Base-by-base conservation (phyloP, 768 basidiomycete genomes). In the Mycena metata region DNA sequence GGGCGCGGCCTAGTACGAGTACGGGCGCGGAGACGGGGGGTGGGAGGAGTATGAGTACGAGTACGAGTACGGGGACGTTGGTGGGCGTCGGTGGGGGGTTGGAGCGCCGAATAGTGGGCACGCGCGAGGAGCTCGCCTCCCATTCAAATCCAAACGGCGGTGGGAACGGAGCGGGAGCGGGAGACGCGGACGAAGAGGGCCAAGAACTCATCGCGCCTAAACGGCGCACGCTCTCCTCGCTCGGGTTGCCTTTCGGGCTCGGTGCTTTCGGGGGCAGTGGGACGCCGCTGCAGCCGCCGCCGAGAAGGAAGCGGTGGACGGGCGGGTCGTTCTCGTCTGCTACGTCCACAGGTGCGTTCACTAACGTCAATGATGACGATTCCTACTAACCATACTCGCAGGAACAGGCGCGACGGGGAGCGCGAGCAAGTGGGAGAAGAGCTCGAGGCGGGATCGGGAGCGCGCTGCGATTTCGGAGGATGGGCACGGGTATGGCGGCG, bases 231-330 rank as follows among this genome's bases (percentile, higher is more conserved):
- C 49, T 70, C 46, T 19, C 42, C 10, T 15, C 42, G 21, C 33
- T 43, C 12, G 43, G 41, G 13, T 7, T 9, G 36, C 36, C 19
- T n/a, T 30, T 19, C 16, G 39, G 39, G 11, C 39, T 39, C 39
- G 39, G 39, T 24, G n/a, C n/a, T n/a, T n/a, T n/a, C n/a, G 55
- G 39, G 10, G n/a, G 21, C 10, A 11, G 0, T 13, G 76, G 78
- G 13, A 66, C 80, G 55, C 82, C 84, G 16, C 77, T 86, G 54
- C 84, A 86, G 64, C 85, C 85, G 24, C 85, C 85, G 30, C 86
- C 86, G 2, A 23, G 49, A 17, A 24, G 24, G 52, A 86, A 84
- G 70, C 82, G 85, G 19, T 84, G 86, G 83, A 80, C 81, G 24
- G 35, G 23, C 19, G 15, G 35, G 33, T 39, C 39, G 39, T 39